phyloP scores from a whole-genome alignment of 352 stramenopile species.

The Pilasporangium apinafurcum region DNA sequence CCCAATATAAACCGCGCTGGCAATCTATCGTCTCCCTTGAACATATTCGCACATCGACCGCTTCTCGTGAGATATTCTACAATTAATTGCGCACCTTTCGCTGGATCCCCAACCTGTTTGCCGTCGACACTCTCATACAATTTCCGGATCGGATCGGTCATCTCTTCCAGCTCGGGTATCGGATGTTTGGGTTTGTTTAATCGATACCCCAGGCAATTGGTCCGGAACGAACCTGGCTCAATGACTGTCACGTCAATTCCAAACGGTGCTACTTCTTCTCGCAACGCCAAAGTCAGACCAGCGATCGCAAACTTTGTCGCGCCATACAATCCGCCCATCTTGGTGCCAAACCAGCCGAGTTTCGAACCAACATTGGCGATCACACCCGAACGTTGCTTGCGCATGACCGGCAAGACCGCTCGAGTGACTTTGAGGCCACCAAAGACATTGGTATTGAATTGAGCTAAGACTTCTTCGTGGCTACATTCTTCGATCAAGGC shows the following conservation, averaged over 20 bases:
- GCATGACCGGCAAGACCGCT: conserved; percentile 25
- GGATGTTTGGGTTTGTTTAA: too few species aligned
- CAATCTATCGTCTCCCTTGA: conserved; percentile 17
- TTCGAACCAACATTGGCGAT: conserved; percentile 33
- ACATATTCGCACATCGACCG: conserved; percentile 19
- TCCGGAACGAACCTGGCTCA: conserved; percentile 33
- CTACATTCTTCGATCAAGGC: conserved; percentile 33
- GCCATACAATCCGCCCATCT: conserved; percentile 23
- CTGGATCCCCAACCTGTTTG: conserved; percentile 22
- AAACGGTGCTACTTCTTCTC: conserved; percentile 20
- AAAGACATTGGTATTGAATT: conserved; percentile 42
- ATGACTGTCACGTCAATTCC: conserved; percentile 32
- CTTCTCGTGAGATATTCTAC: conserved; percentile 23
- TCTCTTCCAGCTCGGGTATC: too few species aligned
- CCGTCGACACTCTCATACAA: conserved; percentile 16
- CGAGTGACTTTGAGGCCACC: conserved; percentile 22
- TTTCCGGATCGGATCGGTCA: too few species aligned
- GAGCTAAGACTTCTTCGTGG: conserved; percentile 16
- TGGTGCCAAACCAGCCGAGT: conserved; percentile 16
- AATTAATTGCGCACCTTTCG: conserved; percentile 14
- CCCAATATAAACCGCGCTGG: conserved; percentile 15
- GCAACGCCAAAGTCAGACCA: conserved; percentile 21
- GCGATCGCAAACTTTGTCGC: conserved; percentile 37
- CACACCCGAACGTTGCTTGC: conserved; percentile 15
- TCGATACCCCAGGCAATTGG: conserved; percentile 18